Evolutionary conservation across 2,329 filamentous ascomycete species (phyloP).

Genomic region (Fusarium sarcochroum): DNA sequence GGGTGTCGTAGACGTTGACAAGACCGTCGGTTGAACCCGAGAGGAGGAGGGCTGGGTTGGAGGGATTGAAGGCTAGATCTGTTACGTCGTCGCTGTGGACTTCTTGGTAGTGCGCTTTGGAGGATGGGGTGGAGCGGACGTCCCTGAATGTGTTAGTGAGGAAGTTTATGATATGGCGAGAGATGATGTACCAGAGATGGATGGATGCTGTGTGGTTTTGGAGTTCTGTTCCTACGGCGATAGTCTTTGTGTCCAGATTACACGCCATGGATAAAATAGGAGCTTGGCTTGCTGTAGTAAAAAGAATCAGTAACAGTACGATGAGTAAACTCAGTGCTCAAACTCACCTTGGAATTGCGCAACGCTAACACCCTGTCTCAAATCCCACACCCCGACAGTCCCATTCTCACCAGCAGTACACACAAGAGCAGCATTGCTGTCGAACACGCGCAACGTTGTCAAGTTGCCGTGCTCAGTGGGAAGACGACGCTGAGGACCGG

Average conservation of each 20-base stretch:
- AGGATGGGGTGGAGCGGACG: constrained; percentile 63
- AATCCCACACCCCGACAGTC: constrained; percentile 75
- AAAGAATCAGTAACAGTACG: not conserved
- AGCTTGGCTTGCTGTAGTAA: constrained; percentile 56
- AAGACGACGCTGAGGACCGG: constrained; percentile 63
- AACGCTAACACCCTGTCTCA: constrained; percentile 64
- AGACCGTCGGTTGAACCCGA: constrained; percentile 86
- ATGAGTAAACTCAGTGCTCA: constrained; percentile 15
- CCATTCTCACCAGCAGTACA: constrained; percentile 82
- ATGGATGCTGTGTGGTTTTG: constrained; percentile 74
- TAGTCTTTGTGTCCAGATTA: constrained; percentile 66
- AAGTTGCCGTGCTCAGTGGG: constrained; percentile 72
- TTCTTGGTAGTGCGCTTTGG: constrained; percentile 71
- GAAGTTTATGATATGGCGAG: not conserved
- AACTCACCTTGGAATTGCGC: constrained; percentile 63
- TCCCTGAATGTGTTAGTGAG: constrained; percentile 62
- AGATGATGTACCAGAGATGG: constrained; percentile 67
- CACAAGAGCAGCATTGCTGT: constrained; percentile 66
- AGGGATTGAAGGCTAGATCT: constrained; percentile 71
- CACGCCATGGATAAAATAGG: constrained; percentile 77
- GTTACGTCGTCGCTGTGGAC: constrained; percentile 79
- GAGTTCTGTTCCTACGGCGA: constrained; percentile 82
- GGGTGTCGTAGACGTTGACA: constrained; percentile 81
- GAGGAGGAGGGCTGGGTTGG: constrained; percentile 72
- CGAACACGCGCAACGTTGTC: constrained; percentile 72